These are phyloP conservation scores for Leishmania tarentolae DNA, from an alignment of 208 protist genomes.

Conservation along the genomic window DNA sequence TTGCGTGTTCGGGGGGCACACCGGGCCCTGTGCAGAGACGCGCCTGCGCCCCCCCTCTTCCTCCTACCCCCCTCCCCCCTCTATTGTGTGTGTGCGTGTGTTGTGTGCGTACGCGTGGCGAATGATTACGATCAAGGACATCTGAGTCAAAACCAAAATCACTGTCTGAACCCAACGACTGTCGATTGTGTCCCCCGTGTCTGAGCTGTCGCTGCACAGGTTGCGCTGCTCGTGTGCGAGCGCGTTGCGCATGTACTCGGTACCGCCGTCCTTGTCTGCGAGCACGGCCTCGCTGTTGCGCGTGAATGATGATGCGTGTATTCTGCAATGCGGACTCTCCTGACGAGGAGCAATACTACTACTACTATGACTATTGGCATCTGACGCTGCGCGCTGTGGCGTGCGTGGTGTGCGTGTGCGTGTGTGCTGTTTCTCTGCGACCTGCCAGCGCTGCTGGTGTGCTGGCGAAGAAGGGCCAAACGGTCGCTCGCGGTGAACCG, in stretches of 20 bases:
- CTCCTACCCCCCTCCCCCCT: not conserved
- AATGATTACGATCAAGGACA: slow-evolving; percentile 37
- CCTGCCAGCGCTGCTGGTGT: not conserved
- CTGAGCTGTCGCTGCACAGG: slow-evolving; percentile 19
- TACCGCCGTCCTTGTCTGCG: not conserved
- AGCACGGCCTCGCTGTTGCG: not conserved
- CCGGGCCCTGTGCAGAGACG: not conserved
- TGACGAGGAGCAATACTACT: slow-evolving; percentile 31
- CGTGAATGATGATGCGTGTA: slow-evolving; percentile 33
- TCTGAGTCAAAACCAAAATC: slow-evolving; percentile 34
- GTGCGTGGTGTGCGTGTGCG: not conserved
- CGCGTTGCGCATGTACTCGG: not conserved
- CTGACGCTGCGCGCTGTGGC: slow-evolving; percentile 13
- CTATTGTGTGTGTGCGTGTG: not conserved
- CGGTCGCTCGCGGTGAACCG: slow-evolving; percentile 12
- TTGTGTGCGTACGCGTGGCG: slow-evolving; percentile 1
- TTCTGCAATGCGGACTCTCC: slow-evolving; percentile 32
- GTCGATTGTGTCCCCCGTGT: slow-evolving; percentile 43
- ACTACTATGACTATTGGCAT: slow-evolving; percentile 45
- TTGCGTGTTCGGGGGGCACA: not conserved
- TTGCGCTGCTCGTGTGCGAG: not conserved
- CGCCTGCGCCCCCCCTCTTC: not conserved
- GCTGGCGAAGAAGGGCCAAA: slow-evolving; percentile 6
- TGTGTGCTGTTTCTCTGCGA: not conserved
- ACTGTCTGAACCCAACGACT: slow-evolving; percentile 21